Evolutionary conservation across 352 stramenopile species (phyloP).

Genomic region (Lagenidium sp.): DNA sequence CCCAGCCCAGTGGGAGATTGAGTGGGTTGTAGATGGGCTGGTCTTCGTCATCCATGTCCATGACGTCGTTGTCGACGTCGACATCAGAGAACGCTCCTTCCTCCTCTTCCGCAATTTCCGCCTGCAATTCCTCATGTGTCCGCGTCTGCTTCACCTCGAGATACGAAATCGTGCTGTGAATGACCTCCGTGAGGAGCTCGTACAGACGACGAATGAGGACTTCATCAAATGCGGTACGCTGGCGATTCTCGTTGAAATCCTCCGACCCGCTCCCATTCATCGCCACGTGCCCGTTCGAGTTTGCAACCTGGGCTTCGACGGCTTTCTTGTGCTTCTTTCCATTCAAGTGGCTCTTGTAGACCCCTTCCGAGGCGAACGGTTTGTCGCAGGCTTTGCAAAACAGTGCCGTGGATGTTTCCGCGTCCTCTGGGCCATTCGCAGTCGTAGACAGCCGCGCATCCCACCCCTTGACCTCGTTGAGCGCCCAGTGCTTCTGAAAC

Average conservation of each 20-base stretch:
- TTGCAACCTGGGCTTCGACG: conserved; percentile 8
- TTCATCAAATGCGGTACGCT: conserved; percentile 58
- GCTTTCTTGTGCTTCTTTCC: conserved; percentile 80
- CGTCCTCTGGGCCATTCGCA: background rate
- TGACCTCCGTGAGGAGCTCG: conserved; percentile 74
- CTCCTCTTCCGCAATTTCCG: conserved; percentile 82
- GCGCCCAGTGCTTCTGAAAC: conserved; percentile 79
- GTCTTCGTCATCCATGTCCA: conserved; percentile 90
- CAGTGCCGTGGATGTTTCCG: conserved; percentile 9
- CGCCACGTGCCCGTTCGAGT: background rate
- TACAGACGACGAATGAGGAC: conserved; percentile 62
- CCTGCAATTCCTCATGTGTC: conserved; percentile 81
- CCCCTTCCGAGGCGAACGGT: conserved; percentile 61
- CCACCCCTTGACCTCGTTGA: conserved; percentile 52
- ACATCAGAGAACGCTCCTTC: conserved; percentile 77
- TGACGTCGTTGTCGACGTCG: conserved; percentile 55
- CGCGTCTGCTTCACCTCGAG: conserved; percentile 84
- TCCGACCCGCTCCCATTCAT: background rate
- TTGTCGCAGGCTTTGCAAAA: conserved; percentile 66
- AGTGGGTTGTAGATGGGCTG: conserved; percentile 98
- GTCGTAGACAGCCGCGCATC: conserved; percentile 3
- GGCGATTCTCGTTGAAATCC: conserved; percentile 12
- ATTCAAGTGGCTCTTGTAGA: conserved; percentile 62
- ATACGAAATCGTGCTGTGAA: conserved; percentile 79
- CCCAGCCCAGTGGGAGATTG: conserved; percentile 97